Evolutionary conservation across 2,329 filamentous ascomycete species (phyloP).

Genomic region (Colletotrichum sp.): DNA sequence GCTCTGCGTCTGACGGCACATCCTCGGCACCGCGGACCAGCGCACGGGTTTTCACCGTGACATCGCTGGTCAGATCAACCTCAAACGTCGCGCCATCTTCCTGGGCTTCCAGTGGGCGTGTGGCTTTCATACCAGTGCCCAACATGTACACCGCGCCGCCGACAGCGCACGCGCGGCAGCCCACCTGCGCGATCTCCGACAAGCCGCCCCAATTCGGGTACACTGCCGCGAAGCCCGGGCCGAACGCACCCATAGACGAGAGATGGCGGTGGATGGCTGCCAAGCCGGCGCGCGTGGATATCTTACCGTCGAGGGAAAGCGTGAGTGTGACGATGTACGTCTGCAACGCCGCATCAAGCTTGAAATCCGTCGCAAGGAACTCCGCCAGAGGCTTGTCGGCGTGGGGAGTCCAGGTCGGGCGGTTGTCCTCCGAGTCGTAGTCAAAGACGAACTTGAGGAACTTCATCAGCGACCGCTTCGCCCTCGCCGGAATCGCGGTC

Average conservation of each 20-base stretch:
- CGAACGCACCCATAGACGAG: slow-evolving; percentile 85
- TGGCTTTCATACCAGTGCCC: slow-evolving; percentile 65
- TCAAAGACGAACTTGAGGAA: slow-evolving; percentile 88
- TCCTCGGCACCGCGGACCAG: slow-evolving; percentile 53
- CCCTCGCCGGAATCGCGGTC: slow-evolving; percentile 74
- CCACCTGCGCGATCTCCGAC: slow-evolving; percentile 89
- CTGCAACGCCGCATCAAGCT: slow-evolving; percentile 71
- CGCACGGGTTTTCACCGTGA: slow-evolving; percentile 59
- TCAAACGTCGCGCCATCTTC: slow-evolving; percentile 36
- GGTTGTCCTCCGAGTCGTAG: slow-evolving; percentile 64
- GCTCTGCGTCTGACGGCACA: slow-evolving; percentile 28
- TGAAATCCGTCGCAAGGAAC: slow-evolving; percentile 68
- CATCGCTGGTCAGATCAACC: slow-evolving; percentile 61
- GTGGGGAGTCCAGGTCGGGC: slow-evolving; percentile 62
- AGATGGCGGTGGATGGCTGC: slow-evolving; percentile 79
- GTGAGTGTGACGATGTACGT: slow-evolving; percentile 71
- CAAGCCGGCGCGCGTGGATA: slow-evolving; percentile 70
- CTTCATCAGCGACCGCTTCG: slow-evolving; percentile 90
- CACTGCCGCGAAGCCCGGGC: slow-evolving; percentile 86
- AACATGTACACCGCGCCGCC: slow-evolving; percentile 92
- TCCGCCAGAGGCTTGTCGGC: slow-evolving; percentile 59
- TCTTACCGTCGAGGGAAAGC: slow-evolving; percentile 69
- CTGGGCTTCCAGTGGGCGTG: slow-evolving; percentile 25
- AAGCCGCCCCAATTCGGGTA: slow-evolving; percentile 92
- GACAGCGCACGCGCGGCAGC: slow-evolving; percentile 88